phyloP scores from a whole-genome alignment of 192 early-diverging fungal genomes.

The Entomortierella chlamydospora region DNA sequence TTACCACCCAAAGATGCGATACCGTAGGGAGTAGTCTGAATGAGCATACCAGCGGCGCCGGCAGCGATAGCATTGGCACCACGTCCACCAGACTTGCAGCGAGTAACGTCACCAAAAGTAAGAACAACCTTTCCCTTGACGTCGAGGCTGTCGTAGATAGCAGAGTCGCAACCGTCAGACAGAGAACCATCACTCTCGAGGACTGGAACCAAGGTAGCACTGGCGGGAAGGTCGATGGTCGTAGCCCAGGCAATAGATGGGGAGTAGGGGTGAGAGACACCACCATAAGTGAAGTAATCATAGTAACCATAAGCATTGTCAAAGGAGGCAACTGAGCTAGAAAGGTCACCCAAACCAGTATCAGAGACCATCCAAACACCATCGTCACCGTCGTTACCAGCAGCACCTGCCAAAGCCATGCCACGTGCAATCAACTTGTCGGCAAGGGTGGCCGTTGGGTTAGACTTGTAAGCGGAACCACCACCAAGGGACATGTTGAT shows the following conservation, averaged over 20 bases:
- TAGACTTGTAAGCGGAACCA: conserved; percentile 13
- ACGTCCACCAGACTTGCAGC: conserved; percentile 54
- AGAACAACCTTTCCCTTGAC: conserved; percentile 17
- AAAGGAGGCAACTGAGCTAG: conserved; percentile 69
- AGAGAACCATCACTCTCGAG: conserved; percentile 4
- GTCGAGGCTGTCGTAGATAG: conserved; percentile 3
- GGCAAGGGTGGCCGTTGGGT: conserved; percentile 58
- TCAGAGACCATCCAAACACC: conserved; percentile 39
- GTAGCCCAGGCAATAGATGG: conserved; percentile 1
- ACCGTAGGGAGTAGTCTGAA: conserved; percentile 28
- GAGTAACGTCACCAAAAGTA: conserved; percentile 11
- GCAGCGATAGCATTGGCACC: conserved; percentile 21
- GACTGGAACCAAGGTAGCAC: background rate
- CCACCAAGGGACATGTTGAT: conserved; percentile 45
- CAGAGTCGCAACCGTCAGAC: conserved; percentile 26
- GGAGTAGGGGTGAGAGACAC: conserved; percentile 14
- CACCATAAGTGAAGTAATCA: conserved; percentile 19
- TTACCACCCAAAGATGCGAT: conserved; percentile 76
- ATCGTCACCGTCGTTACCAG: conserved; percentile 78
- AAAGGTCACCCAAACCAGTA: conserved; percentile 38
- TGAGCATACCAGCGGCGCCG: conserved; percentile 16
- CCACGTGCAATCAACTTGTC: conserved; percentile 59
- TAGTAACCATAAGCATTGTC: conserved; percentile 55
- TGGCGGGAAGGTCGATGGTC: conserved; percentile 54
- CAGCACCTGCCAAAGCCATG: conserved; percentile 68